Conservation (phyloP, 371 early-diverging fungal genomes). For the Cokeromyces recurvatus region DNA sequence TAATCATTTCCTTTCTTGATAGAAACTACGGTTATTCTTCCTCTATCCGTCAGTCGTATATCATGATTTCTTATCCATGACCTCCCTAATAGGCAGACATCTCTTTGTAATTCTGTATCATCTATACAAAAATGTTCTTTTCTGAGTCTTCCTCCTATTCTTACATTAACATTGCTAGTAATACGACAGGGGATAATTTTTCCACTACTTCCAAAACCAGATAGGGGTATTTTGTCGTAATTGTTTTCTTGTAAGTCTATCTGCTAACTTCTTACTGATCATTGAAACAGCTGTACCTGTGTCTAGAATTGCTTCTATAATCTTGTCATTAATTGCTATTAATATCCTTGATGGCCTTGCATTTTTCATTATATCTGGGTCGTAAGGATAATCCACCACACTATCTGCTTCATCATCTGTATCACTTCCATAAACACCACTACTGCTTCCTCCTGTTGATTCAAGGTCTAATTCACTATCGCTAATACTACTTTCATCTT, state of each 20-base stretch:
- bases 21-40: background rate
- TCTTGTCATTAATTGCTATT: background rate
- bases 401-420: background rate
- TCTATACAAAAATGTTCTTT: slow-evolving; percentile 12
- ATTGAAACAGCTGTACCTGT: slow-evolving; percentile 15
- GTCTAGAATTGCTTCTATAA: slow-evolving; percentile 11
- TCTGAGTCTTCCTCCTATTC: slow-evolving; percentile 9
- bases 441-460: too few species aligned
- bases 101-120: background rate
- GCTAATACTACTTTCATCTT: background rate
- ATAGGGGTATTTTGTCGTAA: background rate
- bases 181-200: background rate
- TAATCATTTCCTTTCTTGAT: background rate
- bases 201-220: slow-evolving; percentile 1
- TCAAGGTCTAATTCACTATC: too few species aligned
- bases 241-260: background rate
- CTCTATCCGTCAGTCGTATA: background rate
- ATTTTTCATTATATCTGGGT: background rate
- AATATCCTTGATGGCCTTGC: slow-evolving; percentile 1
- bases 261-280: slow-evolving; percentile 4
- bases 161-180: slow-evolving; percentile 4
- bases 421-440: background rate
- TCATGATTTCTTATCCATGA: slow-evolving; percentile 3
- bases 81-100: slow-evolving; percentile 1
- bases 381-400: slow-evolving; percentile 6